phyloP scores from a whole-genome alignment of 225 moss, liverwort and hornwort species.

The Physcomitrium patens region DNA sequence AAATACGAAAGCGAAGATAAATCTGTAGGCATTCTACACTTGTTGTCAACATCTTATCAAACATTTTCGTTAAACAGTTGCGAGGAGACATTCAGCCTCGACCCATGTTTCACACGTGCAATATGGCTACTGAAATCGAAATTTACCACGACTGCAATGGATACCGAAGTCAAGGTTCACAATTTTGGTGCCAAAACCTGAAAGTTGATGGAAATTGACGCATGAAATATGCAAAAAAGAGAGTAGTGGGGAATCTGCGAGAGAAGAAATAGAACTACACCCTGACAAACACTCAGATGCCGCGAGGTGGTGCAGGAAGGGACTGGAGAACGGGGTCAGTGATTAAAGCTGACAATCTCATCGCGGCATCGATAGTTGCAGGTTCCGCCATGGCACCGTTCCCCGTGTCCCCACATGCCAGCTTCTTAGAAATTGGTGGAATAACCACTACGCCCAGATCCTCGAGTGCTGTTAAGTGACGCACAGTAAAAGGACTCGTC shows the following conservation, averaged over 20 bases:
- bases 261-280: neutral
- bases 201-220: conserved; percentile 1
- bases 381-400: conserved; percentile 99
- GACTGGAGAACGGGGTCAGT: conserved; percentile 45
- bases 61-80: too few relatives aligned
- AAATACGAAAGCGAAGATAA: too few relatives aligned
- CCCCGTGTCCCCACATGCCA: conserved; percentile 93
- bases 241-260: conserved; percentile 9
- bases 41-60: too few relatives aligned
- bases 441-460: conserved; percentile 80
- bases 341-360: conserved; percentile 63
- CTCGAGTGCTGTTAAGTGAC: conserved; percentile 67
- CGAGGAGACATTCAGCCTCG: too few relatives aligned
- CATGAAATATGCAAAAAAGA: conserved; percentile 29
- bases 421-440: conserved; percentile 79
- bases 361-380: conserved; percentile 79
- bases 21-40: too few relatives aligned
- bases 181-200: conserved; percentile 19
- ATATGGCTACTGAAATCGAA: too few relatives aligned
- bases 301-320: conserved; percentile 41
- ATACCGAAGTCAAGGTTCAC: neutral
- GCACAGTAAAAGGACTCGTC: conserved; percentile 89
- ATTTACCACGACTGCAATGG: neutral
- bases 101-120: too few relatives aligned
- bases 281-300: conserved; percentile 31